Evolutionary conservation across 2,329 filamentous ascomycete species (phyloP), one percentile per base, ranked within the genome.

Genomic region (Cladosporium sp.): DNA sequence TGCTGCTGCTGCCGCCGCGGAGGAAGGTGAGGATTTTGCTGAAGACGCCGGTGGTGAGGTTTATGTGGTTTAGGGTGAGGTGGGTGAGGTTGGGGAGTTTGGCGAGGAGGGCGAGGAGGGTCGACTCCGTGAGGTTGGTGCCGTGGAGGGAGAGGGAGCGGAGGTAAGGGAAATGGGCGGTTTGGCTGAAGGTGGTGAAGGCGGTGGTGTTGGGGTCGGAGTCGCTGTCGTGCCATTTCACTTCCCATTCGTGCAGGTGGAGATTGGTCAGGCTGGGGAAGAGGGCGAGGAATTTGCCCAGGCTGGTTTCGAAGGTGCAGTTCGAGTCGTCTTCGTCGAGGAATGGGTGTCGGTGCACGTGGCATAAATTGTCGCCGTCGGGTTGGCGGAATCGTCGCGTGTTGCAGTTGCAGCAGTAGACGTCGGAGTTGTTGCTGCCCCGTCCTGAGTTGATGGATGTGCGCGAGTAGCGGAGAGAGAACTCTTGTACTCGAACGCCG

Each of bases 281-380:
- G n/a, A 18, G 8, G 17, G 18, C 15, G 8, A 43, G 18, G 22
- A 43, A 22, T 15, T 15, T 22, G 15, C 13, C 40, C 40, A 43
- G 40, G 20, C 40, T 43, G 40, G n/a, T 20, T 17, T 43, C 40
- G 40, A 15, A 22, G 8, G 13, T 15, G 20, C 40, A 43, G 22
- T 43, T 12, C 40, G 11, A 11, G 20, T 43, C 40, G 40, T 43
- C 40, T 19, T 43, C 40, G n/a, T 43, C 40, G 40, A 11, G n/a
- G 22, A 43, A 43, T 9, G 15, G 12, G 22, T 11, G 12, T 12
- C 18, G 18, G 20, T 43, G 40, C 17, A 18, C 20, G 40, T 43
- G 40, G 40, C 40, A 43, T 7, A 43, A 19, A 11, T 15, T 19
- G 8, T 19, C n/a, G 22, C 9, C n/a, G 40, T 20, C 40, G 9